Evolutionary conservation across 1,139 yeast genomes (phyloP).

Genomic region (Diutina pseudorugosa): DNA sequence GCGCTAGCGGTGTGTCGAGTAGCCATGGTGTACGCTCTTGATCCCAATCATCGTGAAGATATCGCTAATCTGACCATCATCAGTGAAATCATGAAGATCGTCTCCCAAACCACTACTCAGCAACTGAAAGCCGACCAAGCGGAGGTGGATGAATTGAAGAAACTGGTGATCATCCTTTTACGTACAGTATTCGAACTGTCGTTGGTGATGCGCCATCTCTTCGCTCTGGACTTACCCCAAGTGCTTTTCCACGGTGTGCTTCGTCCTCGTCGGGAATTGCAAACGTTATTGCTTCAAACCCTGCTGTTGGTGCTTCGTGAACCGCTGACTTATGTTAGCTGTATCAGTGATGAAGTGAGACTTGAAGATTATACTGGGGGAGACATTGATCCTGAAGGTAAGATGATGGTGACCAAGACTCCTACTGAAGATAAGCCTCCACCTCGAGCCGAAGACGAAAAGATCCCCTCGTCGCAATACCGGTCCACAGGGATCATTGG

Average conservation of each 20-base stretch:
- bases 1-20: neutral
- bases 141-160: neutral
- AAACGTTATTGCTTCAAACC: neutral
- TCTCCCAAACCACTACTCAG: neutral
- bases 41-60: neutral
- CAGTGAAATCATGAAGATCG: neutral
- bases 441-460: neutral
- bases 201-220: neutral
- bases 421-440: neutral
- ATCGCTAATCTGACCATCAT: neutral
- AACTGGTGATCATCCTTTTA: neutral
- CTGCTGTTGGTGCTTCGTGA: conserved; percentile 2
- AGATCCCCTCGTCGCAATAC: neutral
- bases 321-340: neutral
- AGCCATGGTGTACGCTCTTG: neutral
- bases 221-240: neutral
- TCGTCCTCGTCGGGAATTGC: conserved; percentile 1
- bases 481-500: neutral
- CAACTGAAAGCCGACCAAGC: neutral
- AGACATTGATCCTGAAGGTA: neutral
- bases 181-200: neutral
- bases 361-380: neutral
- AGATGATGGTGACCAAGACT: conserved; percentile 1
- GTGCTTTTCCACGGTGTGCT: neutral
- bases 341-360: neutral